These are phyloP conservation scores for Russula vinacea DNA, from an alignment of 768 basidiomycete species.

Conservation along the genomic window DNA sequence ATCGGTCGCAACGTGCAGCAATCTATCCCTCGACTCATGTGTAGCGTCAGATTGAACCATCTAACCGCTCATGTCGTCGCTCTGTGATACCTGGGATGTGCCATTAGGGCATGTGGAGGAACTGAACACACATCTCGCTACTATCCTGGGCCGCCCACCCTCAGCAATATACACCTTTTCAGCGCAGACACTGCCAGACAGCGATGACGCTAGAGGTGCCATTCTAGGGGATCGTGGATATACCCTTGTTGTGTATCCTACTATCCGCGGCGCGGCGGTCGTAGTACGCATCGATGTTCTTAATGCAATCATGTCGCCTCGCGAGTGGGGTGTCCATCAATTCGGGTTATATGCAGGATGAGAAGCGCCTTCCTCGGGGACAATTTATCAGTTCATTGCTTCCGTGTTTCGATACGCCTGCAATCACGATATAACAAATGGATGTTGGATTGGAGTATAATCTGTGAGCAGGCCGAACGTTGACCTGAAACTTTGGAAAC, in stretches of 20 bases:
- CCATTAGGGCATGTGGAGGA: too few relatives aligned
- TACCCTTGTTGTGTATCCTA: slow-evolving; percentile 12
- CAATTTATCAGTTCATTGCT: not conserved
- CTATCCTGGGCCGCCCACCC: slow-evolving; percentile 18
- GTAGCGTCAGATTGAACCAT: too few relatives aligned
- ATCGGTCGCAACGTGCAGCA: too few relatives aligned
- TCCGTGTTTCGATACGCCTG: slow-evolving; percentile 22
- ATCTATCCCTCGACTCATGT: too few relatives aligned
- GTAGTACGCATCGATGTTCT: slow-evolving; percentile 18
- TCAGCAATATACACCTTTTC: slow-evolving; percentile 8
- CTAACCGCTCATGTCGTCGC: too few relatives aligned
- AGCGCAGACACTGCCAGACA: too few relatives aligned
- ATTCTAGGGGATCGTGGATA: slow-evolving; percentile 22
- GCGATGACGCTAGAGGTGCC: not conserved
- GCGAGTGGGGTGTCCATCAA: slow-evolving; percentile 13
- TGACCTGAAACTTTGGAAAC: too few relatives aligned
- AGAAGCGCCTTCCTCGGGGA: not conserved
- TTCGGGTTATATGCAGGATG: slow-evolving; percentile 19
- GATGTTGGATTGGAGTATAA: too few relatives aligned
- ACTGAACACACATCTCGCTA: too few relatives aligned
- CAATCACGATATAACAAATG: not conserved
- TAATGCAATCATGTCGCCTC: slow-evolving; percentile 23
- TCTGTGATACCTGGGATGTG: too few relatives aligned
- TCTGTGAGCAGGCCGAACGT: too few relatives aligned
- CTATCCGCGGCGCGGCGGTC: slow-evolving; percentile 3